Evolutionary conservation across 2,329 filamentous ascomycete species (phyloP).

Genomic region (Colletotrichum musicola): DNA sequence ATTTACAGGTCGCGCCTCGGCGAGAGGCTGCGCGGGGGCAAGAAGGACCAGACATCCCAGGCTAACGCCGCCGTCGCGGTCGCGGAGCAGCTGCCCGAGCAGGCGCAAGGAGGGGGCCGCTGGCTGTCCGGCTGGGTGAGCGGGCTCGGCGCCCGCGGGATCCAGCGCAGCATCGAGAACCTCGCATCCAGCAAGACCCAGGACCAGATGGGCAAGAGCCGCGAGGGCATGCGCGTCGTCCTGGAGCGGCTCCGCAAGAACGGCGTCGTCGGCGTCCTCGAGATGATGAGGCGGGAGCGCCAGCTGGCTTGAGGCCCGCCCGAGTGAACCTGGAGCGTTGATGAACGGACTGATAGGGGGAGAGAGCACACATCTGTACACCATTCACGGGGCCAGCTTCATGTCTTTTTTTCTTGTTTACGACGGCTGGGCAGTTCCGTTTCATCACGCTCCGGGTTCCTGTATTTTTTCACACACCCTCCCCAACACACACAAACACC

Average conservation of each 20-base stretch:
- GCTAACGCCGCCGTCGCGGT: conserved; percentile 44
- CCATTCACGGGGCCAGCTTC: conserved; percentile 14
- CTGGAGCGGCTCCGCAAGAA: conserved; percentile 75
- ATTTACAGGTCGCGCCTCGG: conserved; percentile 80
- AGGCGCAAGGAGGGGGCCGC: conserved; percentile 52
- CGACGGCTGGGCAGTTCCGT: conserved; percentile 9
- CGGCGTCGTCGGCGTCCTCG: conserved; percentile 69
- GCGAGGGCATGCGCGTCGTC: conserved; percentile 86
- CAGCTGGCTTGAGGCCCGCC: conserved; percentile 29
- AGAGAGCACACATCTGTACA: conserved; percentile 26
- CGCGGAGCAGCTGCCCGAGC: conserved; percentile 51
- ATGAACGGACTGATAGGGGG: conserved; percentile 3
- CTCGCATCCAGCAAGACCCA: conserved; percentile 83
- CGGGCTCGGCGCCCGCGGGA: conserved; percentile 75
- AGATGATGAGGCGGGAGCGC: conserved; percentile 63
- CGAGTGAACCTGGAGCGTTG: conserved; percentile 21
- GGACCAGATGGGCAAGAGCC: conserved; percentile 82
- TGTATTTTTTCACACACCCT: conserved; percentile 20
- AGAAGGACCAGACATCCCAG: conserved; percentile 57
- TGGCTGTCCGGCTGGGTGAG: conserved; percentile 67
- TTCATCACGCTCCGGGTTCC: conserved; percentile 10
- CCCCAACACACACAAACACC: neutral
- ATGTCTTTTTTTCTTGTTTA: neutral
- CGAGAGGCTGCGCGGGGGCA: conserved; percentile 70
- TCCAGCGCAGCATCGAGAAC: conserved; percentile 83